Percentiles rank a stretch among this genome's conserved stretches.
phyloP scores from a whole-genome alignment of 768 basidiomycete genomes.

The Macrolepiota fuliginosa region DNA sequence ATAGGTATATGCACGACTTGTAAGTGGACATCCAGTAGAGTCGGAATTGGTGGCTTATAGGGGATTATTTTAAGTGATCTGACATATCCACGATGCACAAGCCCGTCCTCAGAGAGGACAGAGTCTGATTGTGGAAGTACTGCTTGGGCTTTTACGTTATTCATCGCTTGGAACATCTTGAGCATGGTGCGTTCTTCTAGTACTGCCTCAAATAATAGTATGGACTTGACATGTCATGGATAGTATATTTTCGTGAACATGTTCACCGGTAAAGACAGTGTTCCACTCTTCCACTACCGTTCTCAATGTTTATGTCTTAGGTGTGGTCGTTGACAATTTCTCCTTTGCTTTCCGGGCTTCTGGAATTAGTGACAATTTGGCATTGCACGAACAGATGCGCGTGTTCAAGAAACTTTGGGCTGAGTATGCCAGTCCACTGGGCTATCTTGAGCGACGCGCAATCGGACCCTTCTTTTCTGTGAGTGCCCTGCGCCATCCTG shows the following conservation, averaged over 20 bases:
- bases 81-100: constrained; percentile 80
- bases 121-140: constrained; percentile 88
- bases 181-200: constrained; percentile 68
- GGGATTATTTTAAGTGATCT: constrained; percentile 49
- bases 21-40: constrained; percentile 33
- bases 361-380: constrained; percentile 72
- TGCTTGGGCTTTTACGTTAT: constrained; percentile 80
- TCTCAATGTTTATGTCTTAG: constrained; percentile 25
- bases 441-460: constrained; percentile 66
- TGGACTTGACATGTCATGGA: constrained; percentile 6
- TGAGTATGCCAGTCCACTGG: constrained; percentile 73
- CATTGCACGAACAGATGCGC: constrained; percentile 90
- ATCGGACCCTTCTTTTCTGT: constrained; percentile 85
- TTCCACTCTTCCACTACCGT: neutral
- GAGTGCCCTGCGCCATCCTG: constrained; percentile 28
- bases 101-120: constrained; percentile 36
- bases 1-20: constrained; percentile 97
- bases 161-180: constrained; percentile 93
- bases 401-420: constrained; percentile 95
- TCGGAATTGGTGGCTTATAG: neutral
- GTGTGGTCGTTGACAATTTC: constrained; percentile 94
- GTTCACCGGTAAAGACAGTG: constrained; percentile 68
- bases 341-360: constrained; percentile 92
- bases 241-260: constrained; percentile 96
- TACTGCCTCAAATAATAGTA: neutral